A percentile compares a stretch with the other conserved stretches of the same genome.
These are phyloP conservation scores for Tylopilus subfusipes DNA, from an alignment of 768 basidiomycete species.

Conservation along the genomic window DNA sequence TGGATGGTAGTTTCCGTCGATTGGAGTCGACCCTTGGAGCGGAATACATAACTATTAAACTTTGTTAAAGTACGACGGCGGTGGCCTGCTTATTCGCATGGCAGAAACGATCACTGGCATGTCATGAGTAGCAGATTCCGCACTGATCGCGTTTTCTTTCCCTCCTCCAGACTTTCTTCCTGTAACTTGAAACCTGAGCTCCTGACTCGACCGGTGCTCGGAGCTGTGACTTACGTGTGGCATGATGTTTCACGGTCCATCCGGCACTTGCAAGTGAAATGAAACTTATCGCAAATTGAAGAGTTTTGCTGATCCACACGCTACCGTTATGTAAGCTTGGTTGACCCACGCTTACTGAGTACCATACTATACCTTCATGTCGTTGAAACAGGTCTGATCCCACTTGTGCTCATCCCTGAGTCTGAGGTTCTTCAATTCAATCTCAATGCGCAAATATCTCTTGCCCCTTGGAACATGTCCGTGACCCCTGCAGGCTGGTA, in stretches of 20 bases:
- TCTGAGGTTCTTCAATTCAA: constrained; percentile 19
- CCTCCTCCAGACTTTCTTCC: background rate
- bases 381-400: constrained; percentile 27
- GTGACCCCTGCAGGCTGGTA: constrained; percentile 7
- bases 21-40: constrained; percentile 3
- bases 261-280: background rate
- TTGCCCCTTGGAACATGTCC: constrained; percentile 17
- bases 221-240: background rate
- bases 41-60: constrained; percentile 6
- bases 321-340: background rate
- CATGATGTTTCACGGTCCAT: constrained; percentile 8
- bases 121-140: background rate
- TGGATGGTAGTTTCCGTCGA: constrained; percentile 6
- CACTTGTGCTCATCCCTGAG: constrained; percentile 24
- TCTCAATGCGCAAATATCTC: constrained; percentile 21
- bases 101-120: constrained; percentile 3
- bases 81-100: background rate
- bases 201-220: background rate
- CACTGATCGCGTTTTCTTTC: background rate
- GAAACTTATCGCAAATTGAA: background rate
- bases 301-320: constrained; percentile 8
- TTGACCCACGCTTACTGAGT: constrained; percentile 13
- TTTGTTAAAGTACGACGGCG: background rate
- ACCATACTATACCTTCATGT: constrained; percentile 7
- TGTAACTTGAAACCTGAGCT: background rate